These are phyloP conservation scores for Populus hybrid DNA, from an alignment of 441 rosid genomes.

Conservation along the genomic window DNA sequence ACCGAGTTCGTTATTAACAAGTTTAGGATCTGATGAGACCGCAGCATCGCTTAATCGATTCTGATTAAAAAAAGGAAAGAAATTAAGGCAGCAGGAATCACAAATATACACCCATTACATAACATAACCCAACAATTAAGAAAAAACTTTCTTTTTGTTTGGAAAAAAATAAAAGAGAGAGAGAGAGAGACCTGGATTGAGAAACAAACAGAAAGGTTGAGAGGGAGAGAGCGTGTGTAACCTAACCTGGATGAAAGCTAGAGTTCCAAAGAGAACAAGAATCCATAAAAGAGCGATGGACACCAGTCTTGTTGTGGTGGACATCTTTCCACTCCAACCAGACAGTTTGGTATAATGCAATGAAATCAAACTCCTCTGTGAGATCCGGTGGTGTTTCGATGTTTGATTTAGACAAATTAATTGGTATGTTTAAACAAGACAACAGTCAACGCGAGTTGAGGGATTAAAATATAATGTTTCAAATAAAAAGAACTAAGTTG, in stretches of 20 bases:
- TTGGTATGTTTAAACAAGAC: too few relatives aligned
- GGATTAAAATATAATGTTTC: not conserved
- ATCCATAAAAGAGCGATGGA: constrained; percentile 61
- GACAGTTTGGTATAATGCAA: not conserved
- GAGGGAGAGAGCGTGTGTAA: not conserved
- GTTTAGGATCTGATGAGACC: constrained; percentile 37
- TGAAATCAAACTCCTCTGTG: not conserved
- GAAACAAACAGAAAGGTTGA: constrained; percentile 11
- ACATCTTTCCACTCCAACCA: constrained; percentile 32
- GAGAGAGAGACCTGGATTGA: not conserved
- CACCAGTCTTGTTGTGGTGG: constrained; percentile 47
- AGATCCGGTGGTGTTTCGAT: not conserved
- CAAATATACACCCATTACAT: not conserved
- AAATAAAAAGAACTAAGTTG: not conserved
- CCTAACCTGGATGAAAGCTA: constrained; percentile 69
- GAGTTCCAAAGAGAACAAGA: constrained; percentile 56
- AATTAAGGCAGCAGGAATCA: not conserved
- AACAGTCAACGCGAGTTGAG: not conserved
- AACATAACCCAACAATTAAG: not conserved
- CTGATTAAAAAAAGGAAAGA: constrained; percentile 25
- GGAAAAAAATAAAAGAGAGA: not conserved
- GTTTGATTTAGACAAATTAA: not conserved
- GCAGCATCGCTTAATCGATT: constrained; percentile 49
- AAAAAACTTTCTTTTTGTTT: not conserved
- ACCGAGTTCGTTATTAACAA: constrained; percentile 21